These are phyloP conservation scores for Geosmithia putterillii DNA, from an alignment of 2,329 filamentous ascomycete genomes.

Conservation along the genomic window DNA sequence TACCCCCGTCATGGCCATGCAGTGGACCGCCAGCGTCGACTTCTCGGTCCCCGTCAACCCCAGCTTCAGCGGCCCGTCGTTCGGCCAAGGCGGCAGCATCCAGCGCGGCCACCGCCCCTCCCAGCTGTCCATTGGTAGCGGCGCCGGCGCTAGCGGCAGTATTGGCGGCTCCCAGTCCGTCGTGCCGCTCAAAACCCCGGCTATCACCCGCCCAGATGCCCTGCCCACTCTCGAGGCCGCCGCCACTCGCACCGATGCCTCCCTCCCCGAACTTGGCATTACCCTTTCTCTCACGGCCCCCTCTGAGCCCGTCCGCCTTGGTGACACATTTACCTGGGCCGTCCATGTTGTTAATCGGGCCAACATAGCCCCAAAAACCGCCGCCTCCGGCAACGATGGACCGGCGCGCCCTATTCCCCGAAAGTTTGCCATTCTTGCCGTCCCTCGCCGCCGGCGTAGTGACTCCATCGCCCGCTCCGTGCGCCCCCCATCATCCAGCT, in stretches of 20 bases:
- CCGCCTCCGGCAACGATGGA: too few species aligned
- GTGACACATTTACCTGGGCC: constrained; percentile 58
- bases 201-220: constrained; percentile 45
- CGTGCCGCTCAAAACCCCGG: constrained; percentile 44
- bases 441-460: constrained; percentile 51
- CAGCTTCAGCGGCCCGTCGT: constrained; percentile 38
- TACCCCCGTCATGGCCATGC: constrained; percentile 48
- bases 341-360: constrained; percentile 63
- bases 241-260: constrained; percentile 28
- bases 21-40: constrained; percentile 58
- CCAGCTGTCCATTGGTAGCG: constrained; percentile 43
- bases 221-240: constrained; percentile 46
- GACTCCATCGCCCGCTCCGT: constrained; percentile 32
- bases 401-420: constrained; percentile 29
- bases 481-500: constrained; percentile 38
- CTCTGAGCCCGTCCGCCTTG: constrained; percentile 39
- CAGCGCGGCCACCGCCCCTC: constrained; percentile 49
- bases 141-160: constrained; percentile 15
- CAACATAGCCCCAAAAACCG: neutral
- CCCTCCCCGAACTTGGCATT: constrained; percentile 52
- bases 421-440: constrained; percentile 57
- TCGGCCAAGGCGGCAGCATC: constrained; percentile 40
- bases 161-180: constrained; percentile 38
- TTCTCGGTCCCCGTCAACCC: constrained; percentile 56
- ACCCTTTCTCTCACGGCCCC: constrained; percentile 65